Evolutionary conservation across 2,329 filamentous ascomycete genomes (phyloP), one percentile per base, ranked within the genome.

Genomic region (Xylaria hypoxylon): DNA sequence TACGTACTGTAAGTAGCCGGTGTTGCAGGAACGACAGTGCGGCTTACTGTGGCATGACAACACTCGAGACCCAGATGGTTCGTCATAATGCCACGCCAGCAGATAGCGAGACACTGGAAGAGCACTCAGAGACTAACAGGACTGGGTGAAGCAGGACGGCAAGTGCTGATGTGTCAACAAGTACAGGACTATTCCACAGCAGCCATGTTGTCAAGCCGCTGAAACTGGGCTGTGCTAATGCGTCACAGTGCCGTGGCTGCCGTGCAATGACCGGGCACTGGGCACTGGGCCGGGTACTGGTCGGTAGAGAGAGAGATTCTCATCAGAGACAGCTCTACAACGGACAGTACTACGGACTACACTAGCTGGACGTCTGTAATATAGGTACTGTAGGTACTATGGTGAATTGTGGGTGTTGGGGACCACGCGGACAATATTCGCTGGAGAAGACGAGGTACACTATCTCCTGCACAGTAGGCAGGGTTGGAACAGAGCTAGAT

Each of bases 321-420:
- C 38, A 48, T 65, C 11, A 68, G 64, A 68, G 66, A 70, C 67
- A 59, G 40, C 60, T 57, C 42, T 40, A 52, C n/a, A n/a, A n/a
- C n/a, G n/a, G n/a, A n/a, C n/a, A n/a, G n/a, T n/a, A n/a, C n/a
- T n/a, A n/a, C n/a, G n/a, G n/a, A n/a, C n/a, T n/a, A n/a, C n/a
- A n/a, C 57, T 59, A 64, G 50, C 68, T 73, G 58, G 73, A 74
- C 74, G 66, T 66, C 70, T 62, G 64, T 72, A 53, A 62, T 64
- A 64, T 50, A 31, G 19, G 58, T 69, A n/a, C n/a, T n/a, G n/a
- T n/a, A n/a, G n/a, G n/a, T n/a, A n/a, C n/a, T n/a, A 53, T 53
- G 26, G 40, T 33, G 51, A 73, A 69, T 66, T 59, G 67, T 71
- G 61, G 59, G 62, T 42, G 38, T 38, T 53, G 52, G 51, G 42